Evolutionary conservation across 2,329 filamentous ascomycete genomes (phyloP), one percentile per base, ranked within the genome.

Genomic region (Chaetomium globosum): DNA sequence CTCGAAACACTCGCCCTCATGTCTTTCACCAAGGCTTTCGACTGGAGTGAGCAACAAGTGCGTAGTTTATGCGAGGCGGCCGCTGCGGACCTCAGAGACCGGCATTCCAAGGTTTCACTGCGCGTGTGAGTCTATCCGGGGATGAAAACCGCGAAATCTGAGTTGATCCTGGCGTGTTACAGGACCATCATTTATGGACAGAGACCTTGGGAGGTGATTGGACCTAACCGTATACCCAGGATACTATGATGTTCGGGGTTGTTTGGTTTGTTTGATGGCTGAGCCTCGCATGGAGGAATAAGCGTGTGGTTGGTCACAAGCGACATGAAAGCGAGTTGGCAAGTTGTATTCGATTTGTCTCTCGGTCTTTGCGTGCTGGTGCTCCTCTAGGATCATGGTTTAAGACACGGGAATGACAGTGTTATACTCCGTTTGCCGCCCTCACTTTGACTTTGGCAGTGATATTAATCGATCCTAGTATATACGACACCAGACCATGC

Each of bases 41-140:
- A 59, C n/a, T 68, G 69, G 69, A 61, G 61, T n/a, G 23, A 39
- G 30, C 21, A 65, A 64, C 16, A 63, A 67, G 46, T 19, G 39
- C 16, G 6, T 19, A 2, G 5, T n/a, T 43, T 43, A 43, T n/a
- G 64, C 66, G 0, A 60, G 66, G n/a, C 30, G 57, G 6, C 46
- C 68, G 3, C 36, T 65, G 2, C 57, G 30, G 68, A 71, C n/a
- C 36, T 69, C 8, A 64, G 60, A 39, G 61, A 70, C 21, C 9
- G 5, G 2, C 23, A 19, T 8, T 55, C 61, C 13, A 63, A 65
- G 46, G 57, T 23, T 6, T 62, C 61, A 28, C 62, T 61, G 53
- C 56, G 57, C 8, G 55, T 68, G 63, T 67, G 49, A 58, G 63
- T 63, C 46, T n/a, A 2, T 26, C 12, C 12, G 2, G 36, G 4